These are phyloP conservation scores for Lactarius sp. DNA, from an alignment of 768 basidiomycete genomes.

Conservation along the genomic window DNA sequence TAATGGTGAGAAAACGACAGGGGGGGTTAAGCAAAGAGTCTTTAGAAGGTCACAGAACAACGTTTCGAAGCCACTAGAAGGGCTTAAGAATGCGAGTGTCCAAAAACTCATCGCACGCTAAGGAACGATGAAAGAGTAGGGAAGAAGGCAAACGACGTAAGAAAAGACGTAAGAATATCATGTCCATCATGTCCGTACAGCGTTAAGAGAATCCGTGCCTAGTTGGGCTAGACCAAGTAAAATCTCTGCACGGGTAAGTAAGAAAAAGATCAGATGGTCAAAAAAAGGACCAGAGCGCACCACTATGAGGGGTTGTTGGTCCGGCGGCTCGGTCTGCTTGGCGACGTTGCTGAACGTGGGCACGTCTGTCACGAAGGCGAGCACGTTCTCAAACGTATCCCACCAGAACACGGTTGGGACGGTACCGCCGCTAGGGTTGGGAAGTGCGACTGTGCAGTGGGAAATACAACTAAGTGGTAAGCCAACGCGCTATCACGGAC, in stretches of 20 bases:
- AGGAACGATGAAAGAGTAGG: not conserved
- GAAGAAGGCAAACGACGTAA: not conserved
- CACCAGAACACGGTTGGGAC: not conserved
- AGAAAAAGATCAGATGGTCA: not conserved
- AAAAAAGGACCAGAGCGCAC: not conserved
- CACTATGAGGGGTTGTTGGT: not conserved
- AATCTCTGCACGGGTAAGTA: slow-evolving; percentile 2
- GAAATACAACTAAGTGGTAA: not conserved
- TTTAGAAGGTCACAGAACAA: not conserved
- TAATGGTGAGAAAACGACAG: not conserved
- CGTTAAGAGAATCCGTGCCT: not conserved
- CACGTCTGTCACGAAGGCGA: not conserved
- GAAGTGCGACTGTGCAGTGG: not conserved
- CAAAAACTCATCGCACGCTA: not conserved
- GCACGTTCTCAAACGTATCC: not conserved
- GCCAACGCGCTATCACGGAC: not conserved
- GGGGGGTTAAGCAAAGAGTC: not conserved
- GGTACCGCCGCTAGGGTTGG: not conserved
- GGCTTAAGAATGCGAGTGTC: not conserved
- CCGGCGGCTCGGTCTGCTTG: not conserved
- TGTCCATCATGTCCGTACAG: not conserved
- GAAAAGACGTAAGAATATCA: not conserved
- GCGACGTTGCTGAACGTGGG: not conserved
- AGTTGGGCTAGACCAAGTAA: not conserved
- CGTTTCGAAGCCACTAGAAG: not conserved